Evolutionary conservation across 441 rosid species (phyloP).

Genomic region (Populus hybrid): DNA sequence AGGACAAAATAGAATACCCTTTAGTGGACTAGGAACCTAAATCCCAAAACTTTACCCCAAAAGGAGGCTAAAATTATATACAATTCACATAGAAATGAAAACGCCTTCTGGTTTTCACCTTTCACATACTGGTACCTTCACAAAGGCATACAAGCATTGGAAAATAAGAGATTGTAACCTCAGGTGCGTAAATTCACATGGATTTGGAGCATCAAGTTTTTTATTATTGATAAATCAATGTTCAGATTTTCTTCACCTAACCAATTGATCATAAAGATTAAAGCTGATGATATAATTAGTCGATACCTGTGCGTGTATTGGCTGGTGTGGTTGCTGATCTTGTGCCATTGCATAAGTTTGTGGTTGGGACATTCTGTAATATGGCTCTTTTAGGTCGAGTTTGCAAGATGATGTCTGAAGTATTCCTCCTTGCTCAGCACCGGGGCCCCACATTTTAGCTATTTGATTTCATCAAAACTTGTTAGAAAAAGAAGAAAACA

Average conservation of each 20-base stretch:
- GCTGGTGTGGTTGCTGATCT: constrained; percentile 69
- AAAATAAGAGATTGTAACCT: not conserved
- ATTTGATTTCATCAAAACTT: constrained; percentile 12
- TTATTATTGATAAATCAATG: not conserved
- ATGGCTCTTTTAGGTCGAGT: constrained; percentile 87
- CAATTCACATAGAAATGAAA: too few relatives aligned
- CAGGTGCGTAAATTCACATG: not conserved
- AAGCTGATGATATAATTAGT: not conserved
- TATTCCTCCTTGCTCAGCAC: constrained; percentile 89
- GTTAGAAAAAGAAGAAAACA: constrained; percentile 19
- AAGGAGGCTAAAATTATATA: too few relatives aligned
- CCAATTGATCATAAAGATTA: not conserved
- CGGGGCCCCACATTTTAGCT: constrained; percentile 99
- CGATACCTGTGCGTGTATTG: constrained; percentile 62
- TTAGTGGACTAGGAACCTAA: too few relatives aligned
- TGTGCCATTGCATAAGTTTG: constrained; percentile 61
- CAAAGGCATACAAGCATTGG: not conserved
- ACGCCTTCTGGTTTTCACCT: too few relatives aligned
- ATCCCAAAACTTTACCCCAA: too few relatives aligned
- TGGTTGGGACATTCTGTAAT: constrained; percentile 92
- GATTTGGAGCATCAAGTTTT: not conserved
- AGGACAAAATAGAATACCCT: too few relatives aligned
- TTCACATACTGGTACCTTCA: not conserved
- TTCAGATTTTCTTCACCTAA: not conserved
- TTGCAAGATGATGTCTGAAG: constrained; percentile 86